These are phyloP conservation scores for Podila horticola DNA, from an alignment of 192 early-diverging fungal genomes.

Conservation along the genomic window DNA sequence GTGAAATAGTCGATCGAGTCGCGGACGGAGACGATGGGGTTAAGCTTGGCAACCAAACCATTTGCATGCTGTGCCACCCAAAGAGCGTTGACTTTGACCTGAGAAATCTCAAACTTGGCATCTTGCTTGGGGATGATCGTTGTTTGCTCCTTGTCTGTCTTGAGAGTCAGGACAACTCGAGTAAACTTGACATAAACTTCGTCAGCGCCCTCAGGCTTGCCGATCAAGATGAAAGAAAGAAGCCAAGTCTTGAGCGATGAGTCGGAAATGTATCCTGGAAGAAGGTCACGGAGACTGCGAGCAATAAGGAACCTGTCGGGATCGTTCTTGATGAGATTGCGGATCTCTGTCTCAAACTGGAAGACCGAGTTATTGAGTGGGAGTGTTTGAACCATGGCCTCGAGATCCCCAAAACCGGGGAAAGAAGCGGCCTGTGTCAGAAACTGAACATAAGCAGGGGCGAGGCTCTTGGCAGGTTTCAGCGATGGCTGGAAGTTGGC, in stretches of 20 bases:
- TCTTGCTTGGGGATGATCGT: conserved; percentile 5
- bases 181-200: not conserved
- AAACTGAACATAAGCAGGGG: not conserved
- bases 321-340: not conserved
- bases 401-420: not conserved
- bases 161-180: not conserved
- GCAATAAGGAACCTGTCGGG: not conserved
- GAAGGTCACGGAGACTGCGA: not conserved
- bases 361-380: not conserved
- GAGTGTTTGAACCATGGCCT: not conserved
- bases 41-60: not conserved
- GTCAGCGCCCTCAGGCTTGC: not conserved
- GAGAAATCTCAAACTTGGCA: not conserved
- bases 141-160: not conserved
- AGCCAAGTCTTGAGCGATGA: not conserved
- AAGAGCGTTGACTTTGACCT: not conserved
- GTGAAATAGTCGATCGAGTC: not conserved
- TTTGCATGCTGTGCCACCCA: not conserved
- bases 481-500: not conserved
- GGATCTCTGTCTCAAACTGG: conserved; percentile 4
- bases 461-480: not conserved
- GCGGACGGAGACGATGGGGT: not conserved
- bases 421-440: not conserved
- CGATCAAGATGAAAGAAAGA: not conserved
- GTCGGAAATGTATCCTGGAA: not conserved